A percentile compares a stretch with the other conserved stretches of the same genome.
These are phyloP conservation scores for Aspergillus cristatus DNA, from an alignment of 495 filamentous ascomycete species.

Conservation along the genomic window DNA sequence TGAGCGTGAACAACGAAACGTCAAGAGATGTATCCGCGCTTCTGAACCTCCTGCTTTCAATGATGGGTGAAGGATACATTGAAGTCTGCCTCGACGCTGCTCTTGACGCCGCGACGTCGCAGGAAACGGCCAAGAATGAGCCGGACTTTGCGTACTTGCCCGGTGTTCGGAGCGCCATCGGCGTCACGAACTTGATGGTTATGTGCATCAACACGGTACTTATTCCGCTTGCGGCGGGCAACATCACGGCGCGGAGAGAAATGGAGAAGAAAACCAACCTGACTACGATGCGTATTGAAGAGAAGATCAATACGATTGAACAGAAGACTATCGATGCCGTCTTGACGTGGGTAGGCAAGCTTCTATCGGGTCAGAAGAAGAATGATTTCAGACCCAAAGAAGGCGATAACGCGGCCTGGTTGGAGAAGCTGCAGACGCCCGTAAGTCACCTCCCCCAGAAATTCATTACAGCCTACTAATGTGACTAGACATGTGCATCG, in stretches of 20 bases:
- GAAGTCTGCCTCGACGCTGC: constrained; percentile 89
- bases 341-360: constrained; percentile 64
- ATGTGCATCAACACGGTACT: constrained; percentile 84
- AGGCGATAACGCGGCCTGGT: constrained; percentile 58
- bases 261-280: constrained; percentile 79
- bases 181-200: constrained; percentile 85
- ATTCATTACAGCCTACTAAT: background rate
- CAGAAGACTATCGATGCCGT: constrained; percentile 79
- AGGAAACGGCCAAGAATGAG: constrained; percentile 69
- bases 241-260: constrained; percentile 77
- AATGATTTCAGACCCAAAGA: constrained; percentile 89
- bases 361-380: constrained; percentile 77
- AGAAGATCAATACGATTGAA: constrained; percentile 79
- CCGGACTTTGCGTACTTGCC: constrained; percentile 82
- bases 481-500: constrained; percentile 55
- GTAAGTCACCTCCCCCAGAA: constrained; percentile 21
- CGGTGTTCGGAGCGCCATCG: constrained; percentile 69
- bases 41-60: constrained; percentile 71
- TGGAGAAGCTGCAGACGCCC: constrained; percentile 77
- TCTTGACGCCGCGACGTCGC: constrained; percentile 60
- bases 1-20: constrained; percentile 76
- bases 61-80: constrained; percentile 90
- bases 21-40: constrained; percentile 90
- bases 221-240: constrained; percentile 78
- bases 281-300: constrained; percentile 69